Evolutionary conservation across 106 monocot genomes (phyloP).

Genomic region (Chionographis japonica): DNA sequence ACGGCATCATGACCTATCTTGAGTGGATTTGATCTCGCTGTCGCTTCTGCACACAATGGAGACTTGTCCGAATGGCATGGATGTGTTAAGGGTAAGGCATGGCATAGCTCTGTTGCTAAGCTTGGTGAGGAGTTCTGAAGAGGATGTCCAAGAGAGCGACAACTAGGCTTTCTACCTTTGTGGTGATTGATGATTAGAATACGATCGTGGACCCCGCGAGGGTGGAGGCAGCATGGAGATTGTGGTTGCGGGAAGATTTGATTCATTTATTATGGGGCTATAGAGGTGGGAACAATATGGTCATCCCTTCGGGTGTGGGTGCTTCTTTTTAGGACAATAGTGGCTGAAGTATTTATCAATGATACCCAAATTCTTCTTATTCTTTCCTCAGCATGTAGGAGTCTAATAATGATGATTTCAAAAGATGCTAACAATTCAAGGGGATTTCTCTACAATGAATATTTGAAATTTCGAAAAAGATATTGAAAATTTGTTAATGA

Average conservation of each 20-base stretch:
- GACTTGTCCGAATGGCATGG: conserved; percentile 48
- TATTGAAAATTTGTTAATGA: too few relatives aligned
- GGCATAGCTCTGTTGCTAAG: conserved; percentile 61
- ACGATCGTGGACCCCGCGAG: conserved; percentile 76
- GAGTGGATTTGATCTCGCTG: conserved; percentile 82
- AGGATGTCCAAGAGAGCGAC: conserved; percentile 95
- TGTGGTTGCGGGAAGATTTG: conserved; percentile 48
- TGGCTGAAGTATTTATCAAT: too few relatives aligned
- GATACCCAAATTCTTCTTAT: too few relatives aligned
- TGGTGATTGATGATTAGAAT: conserved; percentile 89
- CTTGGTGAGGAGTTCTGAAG: conserved; percentile 65
- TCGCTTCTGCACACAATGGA: conserved; percentile 69
- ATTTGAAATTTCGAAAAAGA: too few relatives aligned
- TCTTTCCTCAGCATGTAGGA: too few relatives aligned
- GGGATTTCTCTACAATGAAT: too few relatives aligned
- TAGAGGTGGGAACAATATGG: too few relatives aligned
- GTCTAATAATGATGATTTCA: too few relatives aligned
- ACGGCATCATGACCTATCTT: conserved; percentile 70
- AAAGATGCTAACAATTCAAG: too few relatives aligned
- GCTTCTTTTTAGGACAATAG: too few relatives aligned
- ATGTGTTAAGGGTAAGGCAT: conserved; percentile 81
- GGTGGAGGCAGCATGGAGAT: conserved; percentile 87
- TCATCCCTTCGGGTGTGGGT: too few relatives aligned
- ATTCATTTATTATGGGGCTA: too few relatives aligned
- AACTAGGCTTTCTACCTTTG: conserved; percentile 82